Evolutionary conservation across 1,284 basidiomycete species (phyloP).

Genomic region (Earliella scabrosa): DNA sequence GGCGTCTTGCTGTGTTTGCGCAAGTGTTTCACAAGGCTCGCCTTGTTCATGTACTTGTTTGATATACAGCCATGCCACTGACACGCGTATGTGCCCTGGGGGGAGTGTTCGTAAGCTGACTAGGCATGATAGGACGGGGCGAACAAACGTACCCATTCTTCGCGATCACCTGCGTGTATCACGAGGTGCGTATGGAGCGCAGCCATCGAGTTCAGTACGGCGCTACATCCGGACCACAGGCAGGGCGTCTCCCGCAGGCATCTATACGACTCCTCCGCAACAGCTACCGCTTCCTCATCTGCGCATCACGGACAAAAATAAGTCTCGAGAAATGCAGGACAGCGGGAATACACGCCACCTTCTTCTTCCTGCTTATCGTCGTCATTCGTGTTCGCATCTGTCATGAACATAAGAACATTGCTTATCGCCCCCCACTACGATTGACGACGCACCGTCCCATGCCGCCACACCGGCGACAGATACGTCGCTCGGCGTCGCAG

Average conservation of each 20-base stretch:
- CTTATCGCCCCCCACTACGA: no score
- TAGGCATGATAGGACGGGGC: conserved; percentile 3
- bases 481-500: background rate
- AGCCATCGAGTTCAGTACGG: conserved; percentile 55
- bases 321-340: background rate
- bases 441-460: conserved; percentile 24
- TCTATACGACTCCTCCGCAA: conserved; percentile 40
- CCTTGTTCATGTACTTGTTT: conserved; percentile 36
- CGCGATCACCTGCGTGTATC: conserved; percentile 45
- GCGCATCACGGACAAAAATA: background rate
- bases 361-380: conserved; percentile 15
- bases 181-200: conserved; percentile 55
- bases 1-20: conserved; percentile 46
- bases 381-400: conserved; percentile 2
- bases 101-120: background rate
- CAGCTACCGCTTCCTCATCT: conserved; percentile 22
- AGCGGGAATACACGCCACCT: background rate
- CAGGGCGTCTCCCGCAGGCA: conserved; percentile 54
- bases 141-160: conserved; percentile 35
- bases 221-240: conserved; percentile 62
- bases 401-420: conserved; percentile 1
- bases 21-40: conserved; percentile 44
- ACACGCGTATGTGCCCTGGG: conserved; percentile 41
- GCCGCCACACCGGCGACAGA: conserved; percentile 19
- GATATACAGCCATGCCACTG: conserved; percentile 51